Evolutionary conservation across 116 monocot genomes (phyloP), one percentile per base, ranked within the genome.

Genomic region (Thalassia testudinum): DNA sequence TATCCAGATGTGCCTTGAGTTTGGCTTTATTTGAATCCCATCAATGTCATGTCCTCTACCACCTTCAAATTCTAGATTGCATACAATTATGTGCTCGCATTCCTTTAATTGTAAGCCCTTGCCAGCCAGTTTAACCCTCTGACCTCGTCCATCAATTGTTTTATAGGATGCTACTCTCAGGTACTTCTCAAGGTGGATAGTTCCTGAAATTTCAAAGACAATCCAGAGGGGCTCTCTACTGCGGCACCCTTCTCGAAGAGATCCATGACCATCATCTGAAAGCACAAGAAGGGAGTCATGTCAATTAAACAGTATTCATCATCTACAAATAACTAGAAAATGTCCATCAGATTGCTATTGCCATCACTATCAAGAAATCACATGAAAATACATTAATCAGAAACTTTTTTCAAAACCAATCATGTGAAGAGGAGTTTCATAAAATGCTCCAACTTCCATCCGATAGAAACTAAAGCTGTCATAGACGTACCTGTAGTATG

Each of bases 71-170:
- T 71, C 87, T 50, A 93, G 53, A 68, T 84, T 84, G 61, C 84
- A 93, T 37, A 87, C 45, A 49, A 93, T 93, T 19, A 93, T 69
- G 69, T 93, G 87, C 52, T 93, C 81, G 44, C 93, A 87, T 64
- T 87, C 84, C 25, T 69, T 74, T 53, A 87, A 59, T 37, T 81
- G 78, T 53, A 93, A 74, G 5, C 87, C 93, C 59, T 81, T 84
- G 20, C 87, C 87, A 8, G 73, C 61, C 66, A 93, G 18, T 57
- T 65, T 84, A 30, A 93, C 50, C 50, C 58, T 79, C 62, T 76
- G 87, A 7, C 93, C 87, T 30, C 93, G 83, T 16, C 93, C 93
- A 64, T 87, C 93, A 28, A 93, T 81, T 29, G 87, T 93, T 68
- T 87, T 93, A 44, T 78, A 72, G 17, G 87, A 87, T 21, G 81